Base-by-base conservation (phyloP, 164 flowering plant genomes). In the Piper betle region DNA sequence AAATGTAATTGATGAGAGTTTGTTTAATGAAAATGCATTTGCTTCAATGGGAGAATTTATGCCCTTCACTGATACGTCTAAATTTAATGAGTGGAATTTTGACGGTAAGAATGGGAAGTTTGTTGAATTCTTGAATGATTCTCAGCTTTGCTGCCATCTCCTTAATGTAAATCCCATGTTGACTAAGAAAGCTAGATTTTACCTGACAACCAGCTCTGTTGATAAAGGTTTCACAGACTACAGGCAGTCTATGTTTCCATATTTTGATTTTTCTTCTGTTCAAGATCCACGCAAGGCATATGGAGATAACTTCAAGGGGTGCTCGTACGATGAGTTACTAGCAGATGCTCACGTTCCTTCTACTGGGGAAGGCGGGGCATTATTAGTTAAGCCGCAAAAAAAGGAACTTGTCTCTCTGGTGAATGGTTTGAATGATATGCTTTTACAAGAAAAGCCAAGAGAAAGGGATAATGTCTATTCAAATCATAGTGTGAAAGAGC, bases 221-320 rank as follows among this genome's bases (percentile, higher is more conserved):
- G 77, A 68, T 64, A 70, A 39, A 55, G 41, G 59, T 66, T 48
- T 50, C 46, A 37, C 52, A 38, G 68, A 66, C 33, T 39, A 48
- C 53, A 63, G 54, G 57, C 65, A 69, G 43, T 43, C 66, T 57
- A 42, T 53, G 52, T 50, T 80, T 62, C 71, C 85, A 55, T 73
- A 50, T 73, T 87, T 82, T 78, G 85, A 89, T 58, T 92, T 92
- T 73, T 75, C 84, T 53, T 72, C 74, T 16, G 85, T 87, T 11
- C 72, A 78, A 63, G 76, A 84, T 66, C 89, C 88, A 62, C 59
- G 65, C 37, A 79, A 73, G 59, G 53, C 66, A 37, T 69, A 61
- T 67, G 57, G 71, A 42, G 77, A 79, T n/a, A 73, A 63, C 58
- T 55, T 73, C 52, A 42, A 58, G 8, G 2, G 7, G 39, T 13